Percentiles rank a stretch among this genome's conserved stretches.
Evolutionary conservation across 306 rosid species (phyloP).

Genomic region (Glycine latifolia): DNA sequence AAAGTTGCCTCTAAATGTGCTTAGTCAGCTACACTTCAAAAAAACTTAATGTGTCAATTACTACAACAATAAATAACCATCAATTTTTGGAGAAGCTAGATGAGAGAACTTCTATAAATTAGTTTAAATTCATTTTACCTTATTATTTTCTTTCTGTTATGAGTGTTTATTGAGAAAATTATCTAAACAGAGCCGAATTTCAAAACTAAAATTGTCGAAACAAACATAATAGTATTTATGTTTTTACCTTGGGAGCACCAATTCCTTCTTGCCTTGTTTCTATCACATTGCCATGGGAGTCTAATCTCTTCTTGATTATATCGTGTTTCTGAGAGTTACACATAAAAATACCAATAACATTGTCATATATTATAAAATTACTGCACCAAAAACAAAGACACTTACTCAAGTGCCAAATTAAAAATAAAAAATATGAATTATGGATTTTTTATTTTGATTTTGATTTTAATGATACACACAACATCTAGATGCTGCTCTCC

Average conservation of each 20-base stretch:
- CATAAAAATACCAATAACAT: slow-evolving; percentile 24
- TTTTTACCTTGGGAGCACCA: slow-evolving; percentile 85
- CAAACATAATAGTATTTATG: not conserved
- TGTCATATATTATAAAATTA: slow-evolving; percentile 19
- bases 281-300: slow-evolving; percentile 86
- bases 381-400: not conserved
- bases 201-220: too few relatives aligned
- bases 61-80: not conserved
- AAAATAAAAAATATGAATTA: not conserved
- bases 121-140: not conserved
- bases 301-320: slow-evolving; percentile 89
- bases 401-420: not conserved
- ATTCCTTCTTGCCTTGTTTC: slow-evolving; percentile 91
- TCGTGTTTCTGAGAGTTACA: slow-evolving; percentile 80
- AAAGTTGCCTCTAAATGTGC: not conserved
- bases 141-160: not conserved
- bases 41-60: slow-evolving; percentile 1
- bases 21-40: slow-evolving; percentile 13
- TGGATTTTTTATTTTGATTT: not conserved
- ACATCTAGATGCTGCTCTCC: slow-evolving; percentile 99
- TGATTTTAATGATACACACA: slow-evolving; percentile 57
- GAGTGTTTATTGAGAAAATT: too few relatives aligned
- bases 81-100: too few relatives aligned
- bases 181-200: too few relatives aligned
- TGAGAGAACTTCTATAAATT: not conserved